Evolutionary conservation across 306 rosid genomes (phyloP), one percentile per base, ranked within the genome.

Genomic region (Nissolia schottii): DNA sequence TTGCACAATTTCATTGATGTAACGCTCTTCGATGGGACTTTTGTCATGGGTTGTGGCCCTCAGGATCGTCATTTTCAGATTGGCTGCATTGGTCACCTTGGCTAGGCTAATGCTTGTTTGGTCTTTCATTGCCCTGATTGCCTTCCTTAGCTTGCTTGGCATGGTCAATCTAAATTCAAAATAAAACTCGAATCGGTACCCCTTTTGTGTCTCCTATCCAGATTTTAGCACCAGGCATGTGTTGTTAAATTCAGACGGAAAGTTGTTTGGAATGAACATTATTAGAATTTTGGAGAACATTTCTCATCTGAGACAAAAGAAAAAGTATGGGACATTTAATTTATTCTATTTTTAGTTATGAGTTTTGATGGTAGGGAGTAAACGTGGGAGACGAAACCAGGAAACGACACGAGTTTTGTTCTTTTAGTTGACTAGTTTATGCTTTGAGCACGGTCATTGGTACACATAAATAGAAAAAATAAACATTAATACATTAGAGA

Each of bases 21-120:
- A 84, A 46, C 92, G 93, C 2, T 81, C 90, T 23, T 91, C 92
- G 34, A 89, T 78, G 1, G 92, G 95, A 14, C 60, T 70, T 29
- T 82, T 87, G 37, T 89, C 96, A 66, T 86, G 99, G 7, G 95
- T 79, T 28, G 99, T 94, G 66, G 97, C 96, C 28, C 81, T 86
- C 18, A 91, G 87, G 71, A 94, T 68, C 6, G 70, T 50, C 4
- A 94, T 86, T 38, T 94, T 96, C 3, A 94, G 81, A 74, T 81
- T 86, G 41, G 86, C 84, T 10, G 89, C 86, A 73, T 73, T 76
- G 16, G 81, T 79, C 41, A 91, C 97, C 81, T 86, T 94, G 5
- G 95, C 96, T 3, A 94, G 77, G 87, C 99, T 79, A 29, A 94
- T 83, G 89, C 98, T 94, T 12, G 97, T 94, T 41, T 94, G 97